phyloP scores from a whole-genome alignment of 2,329 filamentous ascomycete genomes.

The Penicillium sp. region DNA sequence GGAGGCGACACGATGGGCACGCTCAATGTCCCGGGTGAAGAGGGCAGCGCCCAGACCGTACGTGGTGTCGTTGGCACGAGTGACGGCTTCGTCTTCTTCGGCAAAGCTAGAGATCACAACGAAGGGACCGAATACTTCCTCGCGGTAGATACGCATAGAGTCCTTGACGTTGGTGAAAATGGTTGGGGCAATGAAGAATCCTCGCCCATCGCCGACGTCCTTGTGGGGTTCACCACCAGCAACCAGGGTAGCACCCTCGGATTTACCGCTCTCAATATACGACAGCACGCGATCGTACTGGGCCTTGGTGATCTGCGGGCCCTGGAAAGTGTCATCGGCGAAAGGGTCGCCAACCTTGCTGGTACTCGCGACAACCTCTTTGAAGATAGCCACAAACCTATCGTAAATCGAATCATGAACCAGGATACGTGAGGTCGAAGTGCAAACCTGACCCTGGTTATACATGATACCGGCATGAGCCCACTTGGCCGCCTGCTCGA shows the following conservation, averaged over 20 bases:
- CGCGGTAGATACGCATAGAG: conserved; percentile 58
- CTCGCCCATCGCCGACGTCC: conserved; percentile 55
- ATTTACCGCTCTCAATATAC: conserved; percentile 68
- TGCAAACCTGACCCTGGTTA: conserved; percentile 65
- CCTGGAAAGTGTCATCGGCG: conserved; percentile 38
- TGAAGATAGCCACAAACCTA: conserved; percentile 33
- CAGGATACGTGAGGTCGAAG: conserved; percentile 62
- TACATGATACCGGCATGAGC: conserved; percentile 53
- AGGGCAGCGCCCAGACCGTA: conserved; percentile 37
- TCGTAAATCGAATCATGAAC: conserved; percentile 53
- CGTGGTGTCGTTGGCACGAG: conserved; percentile 56
- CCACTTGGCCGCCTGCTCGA: conserved; percentile 44
- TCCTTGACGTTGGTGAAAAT: conserved; percentile 58
- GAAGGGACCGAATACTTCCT: conserved; percentile 64
- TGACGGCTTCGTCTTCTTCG: conserved; percentile 58
- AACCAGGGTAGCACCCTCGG: conserved; percentile 66
- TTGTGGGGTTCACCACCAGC: conserved; percentile 61
- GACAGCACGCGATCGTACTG: conserved; percentile 55
- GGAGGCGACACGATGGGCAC: conserved; percentile 55
- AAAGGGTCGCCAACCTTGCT: conserved; percentile 40
- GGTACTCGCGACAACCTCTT: conserved; percentile 30
- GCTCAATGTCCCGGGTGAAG: conserved; percentile 57
- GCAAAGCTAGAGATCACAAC: conserved; percentile 58
- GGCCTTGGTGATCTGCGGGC: conserved; percentile 37
- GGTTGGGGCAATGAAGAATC: conserved; percentile 63